Evolutionary conservation across 225 moss, liverwort and hornwort genomes (phyloP).

Genomic region (Thuidium tamariscinum): DNA sequence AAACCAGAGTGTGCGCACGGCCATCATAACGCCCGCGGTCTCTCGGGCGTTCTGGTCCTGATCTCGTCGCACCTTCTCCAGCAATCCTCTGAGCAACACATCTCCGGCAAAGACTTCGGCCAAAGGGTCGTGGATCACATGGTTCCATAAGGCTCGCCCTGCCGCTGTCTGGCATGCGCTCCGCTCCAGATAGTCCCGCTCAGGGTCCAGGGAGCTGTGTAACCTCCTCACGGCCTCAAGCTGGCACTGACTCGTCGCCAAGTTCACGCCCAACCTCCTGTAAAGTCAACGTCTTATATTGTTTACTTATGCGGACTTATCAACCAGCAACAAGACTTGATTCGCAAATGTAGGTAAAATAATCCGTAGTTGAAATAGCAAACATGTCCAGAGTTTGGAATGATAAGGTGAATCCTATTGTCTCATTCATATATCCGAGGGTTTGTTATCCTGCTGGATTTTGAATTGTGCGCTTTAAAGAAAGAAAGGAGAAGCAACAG

Average conservation of each 20-base stretch:
- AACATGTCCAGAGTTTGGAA: not conserved
- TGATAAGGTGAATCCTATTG: not conserved
- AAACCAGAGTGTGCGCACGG: constrained; percentile 79
- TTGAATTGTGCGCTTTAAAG: not conserved
- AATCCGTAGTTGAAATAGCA: not conserved
- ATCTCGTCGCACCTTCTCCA: constrained; percentile 53
- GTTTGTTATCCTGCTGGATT: not conserved
- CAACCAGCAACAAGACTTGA: not conserved
- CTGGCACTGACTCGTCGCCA: constrained; percentile 39
- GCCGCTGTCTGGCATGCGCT: constrained; percentile 80
- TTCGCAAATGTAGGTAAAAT: not conserved
- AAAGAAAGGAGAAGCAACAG: not conserved
- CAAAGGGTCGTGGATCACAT: constrained; percentile 71
- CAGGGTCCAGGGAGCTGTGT: constrained; percentile 56
- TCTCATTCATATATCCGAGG: not conserved
- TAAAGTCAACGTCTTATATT: not conserved
- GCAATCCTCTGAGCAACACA: constrained; percentile 24
- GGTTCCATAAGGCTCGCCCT: constrained; percentile 62
- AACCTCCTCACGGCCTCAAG: constrained; percentile 40
- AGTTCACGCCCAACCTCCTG: constrained; percentile 25
- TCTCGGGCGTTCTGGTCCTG: constrained; percentile 52
- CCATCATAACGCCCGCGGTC: constrained; percentile 70
- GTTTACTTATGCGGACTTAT: not conserved
- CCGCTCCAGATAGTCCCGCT: constrained; percentile 53
- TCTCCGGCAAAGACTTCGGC: constrained; percentile 66